Evolutionary conservation across 495 filamentous ascomycete species (phyloP), one percentile per base, ranked within the genome.

Genomic region (Daldinia grandis): DNA sequence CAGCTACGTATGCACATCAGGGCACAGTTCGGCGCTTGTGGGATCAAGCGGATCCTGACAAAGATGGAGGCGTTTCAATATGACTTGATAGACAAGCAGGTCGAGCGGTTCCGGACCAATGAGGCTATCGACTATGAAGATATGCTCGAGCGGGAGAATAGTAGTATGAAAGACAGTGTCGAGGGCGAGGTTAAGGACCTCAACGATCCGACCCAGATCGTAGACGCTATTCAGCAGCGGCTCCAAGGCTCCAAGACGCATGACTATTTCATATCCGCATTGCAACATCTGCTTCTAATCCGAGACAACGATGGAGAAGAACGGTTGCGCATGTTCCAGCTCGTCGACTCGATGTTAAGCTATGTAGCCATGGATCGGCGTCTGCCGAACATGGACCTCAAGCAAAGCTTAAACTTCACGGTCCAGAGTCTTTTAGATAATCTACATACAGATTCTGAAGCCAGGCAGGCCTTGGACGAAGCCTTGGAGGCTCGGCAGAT

Each of bases 11-110:
- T 94, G 71, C 96, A 99, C 80, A 94, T 99, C 72, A 87, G 95
- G 42, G 95, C 96, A 31, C 95, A 98, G 80, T 98, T 99, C 75
- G 97, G 90, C 69, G 93, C 92, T 76, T 97, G 94, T 81, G 95
- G 95, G 56, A 92, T 99, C 85, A 95, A 93, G 82, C 89, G 96
- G 69, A 93, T 99, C 66, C 80, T 98, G 79, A 89, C 85, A 57
- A 99, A 99, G 86, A 97, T 99, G 95, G 95, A 97, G 78, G 92
- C 87, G 35, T 99, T 99, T 83, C 93, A 98, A 78, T 99, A 98
- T 80, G 96, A 99, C 69, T 87, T 96, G 64, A 97, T 99, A 69
- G 94, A 99, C 83, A 98, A 98, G 84, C 95, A 99, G 81, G 91
- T 98, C 67, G 94, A 98, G 78, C 89, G 90, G 42, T 99, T 95